Base-by-base conservation (phyloP, 306 rosid genomes). In the Dalbergia cochinchinensis region DNA sequence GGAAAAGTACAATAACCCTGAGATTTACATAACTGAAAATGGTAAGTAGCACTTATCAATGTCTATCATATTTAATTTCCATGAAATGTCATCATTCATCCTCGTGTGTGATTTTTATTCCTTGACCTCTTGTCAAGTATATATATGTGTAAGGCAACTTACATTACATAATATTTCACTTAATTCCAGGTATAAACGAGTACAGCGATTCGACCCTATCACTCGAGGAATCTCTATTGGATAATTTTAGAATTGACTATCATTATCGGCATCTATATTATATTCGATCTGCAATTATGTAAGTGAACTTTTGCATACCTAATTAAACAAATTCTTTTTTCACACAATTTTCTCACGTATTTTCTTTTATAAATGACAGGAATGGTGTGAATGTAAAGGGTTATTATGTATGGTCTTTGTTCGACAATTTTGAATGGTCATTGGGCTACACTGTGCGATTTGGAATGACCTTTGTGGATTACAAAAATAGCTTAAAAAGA, bases 341-440 rank as follows among this genome's bases (percentile, higher is more conserved):
- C 4, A 13, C 0, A 7, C 0, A 11, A 5, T 5, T 13, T 26
- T 3, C 2, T 66, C 58, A 65, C 47, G 8, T 0, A 41, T 65
- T 47, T 57, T 0, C 2, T 44, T 47, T 11, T 8, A 11, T 50
- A 10, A 47, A 35, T 74, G 11, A 20, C 66, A 88, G 92, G 83
- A 18, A 63, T 59, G 94, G 97, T 0, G 90, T 62, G 3, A 90
- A 86, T 6, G 94, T 91, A 9, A 85, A 78, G 11, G 94, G 94
- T 0, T 90, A 88, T 19, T 91, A 83, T 48, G 80, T 89, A 72
- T 91, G 97, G 97, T 86, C 92, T 0, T 69, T 91, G 51, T 58
- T 88, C 13, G 94, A 91, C 45, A 87, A 85, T 50, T 89, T 86
- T 53, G 94, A 91, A 77, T 91, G 97, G 97, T 19, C 18, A 0